Evolutionary conservation across 192 early-diverging fungal genomes (phyloP).

Genomic region (Coemansia sp.): DNA sequence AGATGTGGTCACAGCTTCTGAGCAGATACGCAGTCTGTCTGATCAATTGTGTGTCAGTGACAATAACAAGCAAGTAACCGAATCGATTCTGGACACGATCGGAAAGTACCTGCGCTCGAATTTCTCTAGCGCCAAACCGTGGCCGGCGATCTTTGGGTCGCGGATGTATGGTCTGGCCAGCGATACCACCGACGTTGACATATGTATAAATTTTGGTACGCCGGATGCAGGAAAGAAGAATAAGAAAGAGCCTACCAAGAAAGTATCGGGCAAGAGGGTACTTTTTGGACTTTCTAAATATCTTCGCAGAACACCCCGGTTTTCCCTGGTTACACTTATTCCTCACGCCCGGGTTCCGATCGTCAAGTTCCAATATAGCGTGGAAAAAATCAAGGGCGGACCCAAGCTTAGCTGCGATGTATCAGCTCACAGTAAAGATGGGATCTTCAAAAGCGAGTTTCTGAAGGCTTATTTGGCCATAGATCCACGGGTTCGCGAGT

Average conservation of each 20-base stretch:
- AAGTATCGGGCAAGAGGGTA: not conserved
- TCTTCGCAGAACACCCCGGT: not conserved
- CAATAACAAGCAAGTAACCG: not conserved
- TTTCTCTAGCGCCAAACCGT: not conserved
- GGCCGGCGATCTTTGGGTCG: slow-evolving; percentile 19
- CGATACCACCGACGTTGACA: slow-evolving; percentile 29
- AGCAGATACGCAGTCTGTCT: not conserved
- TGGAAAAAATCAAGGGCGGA: slow-evolving; percentile 4
- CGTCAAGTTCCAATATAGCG: slow-evolving; percentile 31
- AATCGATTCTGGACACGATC: not conserved
- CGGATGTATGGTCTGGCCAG: slow-evolving; percentile 22
- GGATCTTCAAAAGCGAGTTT: slow-evolving; percentile 7
- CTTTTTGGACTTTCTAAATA: not conserved
- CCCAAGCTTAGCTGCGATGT: slow-evolving; percentile 27
- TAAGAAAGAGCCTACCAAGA: not conserved
- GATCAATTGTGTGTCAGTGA: not conserved
- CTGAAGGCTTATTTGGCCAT: slow-evolving; percentile 12
- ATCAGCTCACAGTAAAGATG: slow-evolving; percentile 15
- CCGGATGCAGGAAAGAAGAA: not conserved
- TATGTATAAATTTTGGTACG: not conserved
- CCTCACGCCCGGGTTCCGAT: slow-evolving; percentile 38
- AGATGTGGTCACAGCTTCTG: not conserved
- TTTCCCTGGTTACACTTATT: slow-evolving; percentile 5
- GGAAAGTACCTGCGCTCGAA: not conserved
- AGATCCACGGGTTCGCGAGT: slow-evolving; percentile 28